Percentiles rank a stretch among this genome's conserved stretches.
phyloP scores from a whole-genome alignment of 768 basidiomycete genomes.

The Agrocybe pediades region DNA sequence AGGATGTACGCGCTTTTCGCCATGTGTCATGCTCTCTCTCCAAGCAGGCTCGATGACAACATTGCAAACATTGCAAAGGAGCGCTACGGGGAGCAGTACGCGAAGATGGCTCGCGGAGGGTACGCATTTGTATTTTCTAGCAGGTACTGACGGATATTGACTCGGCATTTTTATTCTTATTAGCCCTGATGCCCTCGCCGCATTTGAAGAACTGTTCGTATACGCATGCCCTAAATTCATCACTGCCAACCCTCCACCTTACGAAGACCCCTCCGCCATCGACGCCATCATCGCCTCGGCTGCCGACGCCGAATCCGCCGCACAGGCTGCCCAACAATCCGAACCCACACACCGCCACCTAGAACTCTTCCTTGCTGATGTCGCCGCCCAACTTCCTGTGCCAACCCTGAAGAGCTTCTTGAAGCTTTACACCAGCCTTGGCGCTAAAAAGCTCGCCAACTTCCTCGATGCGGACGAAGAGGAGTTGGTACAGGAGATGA shows the following conservation, averaged over 20 bases:
- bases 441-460: constrained; percentile 86
- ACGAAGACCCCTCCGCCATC: constrained; percentile 75
- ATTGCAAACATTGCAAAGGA: constrained; percentile 93
- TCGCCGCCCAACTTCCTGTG: constrained; percentile 71
- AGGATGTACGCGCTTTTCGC: constrained; percentile 97
- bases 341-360: constrained; percentile 89
- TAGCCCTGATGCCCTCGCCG: constrained; percentile 56
- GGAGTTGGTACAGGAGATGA: constrained; percentile 93
- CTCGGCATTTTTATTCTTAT: not conserved
- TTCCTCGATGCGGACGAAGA: constrained; percentile 94
- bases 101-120: constrained; percentile 84
- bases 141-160: not conserved
- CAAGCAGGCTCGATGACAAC: constrained; percentile 91
- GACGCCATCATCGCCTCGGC: constrained; percentile 45
- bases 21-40: constrained; percentile 90
- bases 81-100: constrained; percentile 87
- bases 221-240: constrained; percentile 98
- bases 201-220: constrained; percentile 91
- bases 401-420: constrained; percentile 90
- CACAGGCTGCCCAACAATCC: constrained; percentile 31
- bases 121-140: constrained; percentile 18
- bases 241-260: constrained; percentile 90
- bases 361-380: constrained; percentile 81
- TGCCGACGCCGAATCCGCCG: constrained; percentile 35
- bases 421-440: constrained; percentile 93